Percentiles rank a stretch among this genome's conserved stretches.
Evolutionary conservation across 495 filamentous ascomycete genomes (phyloP).

Genomic region (Penicillium nucicola): DNA sequence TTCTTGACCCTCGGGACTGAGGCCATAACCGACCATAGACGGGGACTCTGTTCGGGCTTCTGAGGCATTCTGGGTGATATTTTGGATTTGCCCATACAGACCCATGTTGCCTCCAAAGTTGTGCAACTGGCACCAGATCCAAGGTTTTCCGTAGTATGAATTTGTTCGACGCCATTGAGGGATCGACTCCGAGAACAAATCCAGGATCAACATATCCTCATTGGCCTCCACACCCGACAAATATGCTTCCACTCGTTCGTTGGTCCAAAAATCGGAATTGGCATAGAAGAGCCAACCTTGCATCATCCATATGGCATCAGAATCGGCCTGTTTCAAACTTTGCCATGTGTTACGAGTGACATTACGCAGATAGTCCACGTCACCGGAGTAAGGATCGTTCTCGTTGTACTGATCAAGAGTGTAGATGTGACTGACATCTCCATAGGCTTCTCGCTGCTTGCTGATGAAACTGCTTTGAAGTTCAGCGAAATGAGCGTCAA

Average conservation of each 20-base stretch:
- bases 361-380: slow-evolving; percentile 44
- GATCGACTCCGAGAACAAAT: slow-evolving; percentile 48
- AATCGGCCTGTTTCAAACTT: slow-evolving; percentile 45
- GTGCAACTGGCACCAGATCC: slow-evolving; percentile 52
- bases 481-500: slow-evolving; percentile 40
- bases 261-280: slow-evolving; percentile 47
- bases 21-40: slow-evolving; percentile 44
- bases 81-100: slow-evolving; percentile 49
- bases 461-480: slow-evolving; percentile 46
- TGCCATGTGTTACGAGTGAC: slow-evolving; percentile 44
- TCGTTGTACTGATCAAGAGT: slow-evolving; percentile 56
- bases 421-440: slow-evolving; percentile 49
- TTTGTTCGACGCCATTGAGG: slow-evolving; percentile 52
- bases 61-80: slow-evolving; percentile 45
- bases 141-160: slow-evolving; percentile 52
- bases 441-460: slow-evolving; percentile 47
- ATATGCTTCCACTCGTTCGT: slow-evolving; percentile 46
- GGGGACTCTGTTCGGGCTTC: slow-evolving; percentile 36
- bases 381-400: slow-evolving; percentile 47
- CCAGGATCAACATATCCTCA: slow-evolving; percentile 49
- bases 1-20: slow-evolving; percentile 51
- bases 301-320: slow-evolving; percentile 52
- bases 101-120: slow-evolving; percentile 51
- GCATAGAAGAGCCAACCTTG: slow-evolving; percentile 54
- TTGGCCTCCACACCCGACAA: slow-evolving; percentile 44